Base-by-base conservation (phyloP, 2,329 filamentous ascomycete species). In the Bipolaris oryzae region DNA sequence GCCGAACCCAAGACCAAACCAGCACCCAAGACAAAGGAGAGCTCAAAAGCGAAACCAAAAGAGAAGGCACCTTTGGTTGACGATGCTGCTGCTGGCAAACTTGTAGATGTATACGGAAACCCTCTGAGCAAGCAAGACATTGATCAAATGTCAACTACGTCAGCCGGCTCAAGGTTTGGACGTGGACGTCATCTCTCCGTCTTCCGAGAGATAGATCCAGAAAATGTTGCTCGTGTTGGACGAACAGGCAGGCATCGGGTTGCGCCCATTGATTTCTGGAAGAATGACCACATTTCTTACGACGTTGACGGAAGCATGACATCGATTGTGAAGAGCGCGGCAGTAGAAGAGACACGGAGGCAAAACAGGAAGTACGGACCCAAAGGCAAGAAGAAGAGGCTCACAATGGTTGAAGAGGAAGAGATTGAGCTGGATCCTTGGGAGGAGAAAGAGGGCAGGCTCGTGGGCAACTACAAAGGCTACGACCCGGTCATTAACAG, bases 181-280 rank as follows among this genome's bases (percentile, higher is more conserved):
- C 69, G 72, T 20, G 72, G 72, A n/a, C 68, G 73, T n/a, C 64
- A 72, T 41, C 60, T 74, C 7, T 75, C 73, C 2, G 65, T 75
- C 15, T 75, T 68, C 20, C 71, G 73, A 28, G 70, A 74, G 45
- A 61, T 75, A 46, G 70, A 68, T 20, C 70, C 71, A 23, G 69
- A 74, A 9, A 58, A 68, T 25, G 57, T 69, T 42, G 66, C 67
- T 23, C 62, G 61, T 0, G 57, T 72, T 11, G 69, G 67, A 25
- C 87, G 92, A 51, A 94, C 89, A 11, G 93, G 92, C 2, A 86
- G 95, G 54, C 85, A 87, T 50, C 91, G 90, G 9, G 88, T 91
- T 60, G 86, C 86, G 58, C 95, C 93, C 0, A 78, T 97, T 33
- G 87, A 91, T 23, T 96, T 85, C 73, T 98, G 94, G 94, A 87